A percentile compares a stretch with the other conserved stretches of the same genome.
Evolutionary conservation across 345 rosid genomes (phyloP).

Genomic region (Clarkia xantiana): DNA sequence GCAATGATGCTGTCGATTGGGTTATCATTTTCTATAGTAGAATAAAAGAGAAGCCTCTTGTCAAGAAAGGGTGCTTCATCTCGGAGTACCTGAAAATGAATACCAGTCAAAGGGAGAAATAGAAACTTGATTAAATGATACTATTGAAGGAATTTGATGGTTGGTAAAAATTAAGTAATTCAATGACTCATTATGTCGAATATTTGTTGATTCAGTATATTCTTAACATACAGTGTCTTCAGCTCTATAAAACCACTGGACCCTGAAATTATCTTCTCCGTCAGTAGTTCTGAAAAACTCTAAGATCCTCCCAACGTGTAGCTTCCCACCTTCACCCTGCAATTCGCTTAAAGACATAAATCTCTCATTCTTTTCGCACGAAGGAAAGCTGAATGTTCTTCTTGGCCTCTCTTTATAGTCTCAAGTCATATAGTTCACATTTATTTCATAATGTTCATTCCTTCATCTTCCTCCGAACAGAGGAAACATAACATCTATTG

Average conservation of each 20-base stretch:
- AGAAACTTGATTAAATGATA: neutral
- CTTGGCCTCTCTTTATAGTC: slow-evolving; percentile 1
- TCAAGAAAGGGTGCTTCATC: slow-evolving; percentile 50
- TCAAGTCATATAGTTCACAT: neutral
- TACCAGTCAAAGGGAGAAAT: slow-evolving; percentile 6
- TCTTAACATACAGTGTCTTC: slow-evolving; percentile 57
- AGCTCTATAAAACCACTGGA: slow-evolving; percentile 90
- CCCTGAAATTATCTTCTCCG: slow-evolving; percentile 62
- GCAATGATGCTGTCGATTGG: slow-evolving; percentile 66
- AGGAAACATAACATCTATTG: too few relatives aligned
- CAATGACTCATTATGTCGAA: neutral
- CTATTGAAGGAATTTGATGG: too few relatives aligned
- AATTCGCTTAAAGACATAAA: slow-evolving; percentile 8
- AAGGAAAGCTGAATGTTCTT: neutral
- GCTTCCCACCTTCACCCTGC: slow-evolving; percentile 54
- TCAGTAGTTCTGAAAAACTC: slow-evolving; percentile 73
- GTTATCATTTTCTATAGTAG: slow-evolving; percentile 81
- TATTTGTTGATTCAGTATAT: neutral
- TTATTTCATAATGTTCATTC: neutral
- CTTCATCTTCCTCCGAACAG: too few relatives aligned
- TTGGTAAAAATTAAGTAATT: neutral
- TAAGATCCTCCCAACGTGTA: slow-evolving; percentile 55
- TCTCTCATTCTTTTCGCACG: neutral
- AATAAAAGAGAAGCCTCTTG: slow-evolving; percentile 66
- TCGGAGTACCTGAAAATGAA: slow-evolving; percentile 44